Evolutionary conservation across 2,329 filamentous ascomycete species (phyloP), one percentile per base, ranked within the genome.

Genomic region (Cercospora canescens): DNA sequence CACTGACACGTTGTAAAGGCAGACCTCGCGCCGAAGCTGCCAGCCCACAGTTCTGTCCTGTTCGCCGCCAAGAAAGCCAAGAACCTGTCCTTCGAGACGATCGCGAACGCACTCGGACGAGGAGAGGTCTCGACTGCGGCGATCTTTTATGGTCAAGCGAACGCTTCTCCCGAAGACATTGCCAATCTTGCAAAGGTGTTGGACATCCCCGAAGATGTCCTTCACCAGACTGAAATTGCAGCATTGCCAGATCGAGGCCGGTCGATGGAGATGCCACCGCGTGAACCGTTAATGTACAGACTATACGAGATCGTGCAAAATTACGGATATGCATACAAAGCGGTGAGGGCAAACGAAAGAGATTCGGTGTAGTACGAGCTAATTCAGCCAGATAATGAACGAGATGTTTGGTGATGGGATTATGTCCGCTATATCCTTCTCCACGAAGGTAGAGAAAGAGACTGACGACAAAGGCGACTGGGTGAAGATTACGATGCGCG

Each of bases 301-400:
- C 79, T 97, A 66, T 97, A 93, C 78, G 94, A 98, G 84, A 91
- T 97, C 76, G 90, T 98, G 68, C 94, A 97, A 82, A 98, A 97
- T 79, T 97, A 97, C 76, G 94, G 94, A 1, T 96, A 97, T 78
- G 92, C 94, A 0, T 97, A 96, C 81, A 97, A 97, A 85, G 94
- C 93, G 0, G 87, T 98, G n/a, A n/a, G n/a, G n/a, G n/a, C n/a
- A n/a, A n/a, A n/a, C n/a, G n/a, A n/a, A n/a, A n/a, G n/a, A n/a
- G n/a, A n/a, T n/a, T n/a, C n/a, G n/a, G n/a, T n/a, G n/a, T n/a
- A n/a, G n/a, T n/a, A n/a, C n/a, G n/a, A n/a, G n/a, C n/a, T n/a
- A n/a, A n/a, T n/a, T n/a, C n/a, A n/a, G n/a, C n/a, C n/a, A n/a
- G n/a, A n/a, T n/a, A 4, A 78, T 97, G 79, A 97, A 98, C 73